Conservation (phyloP, 1,284 basidiomycete genomes). For the Apiotrichum mycotoxinovorans region DNA sequence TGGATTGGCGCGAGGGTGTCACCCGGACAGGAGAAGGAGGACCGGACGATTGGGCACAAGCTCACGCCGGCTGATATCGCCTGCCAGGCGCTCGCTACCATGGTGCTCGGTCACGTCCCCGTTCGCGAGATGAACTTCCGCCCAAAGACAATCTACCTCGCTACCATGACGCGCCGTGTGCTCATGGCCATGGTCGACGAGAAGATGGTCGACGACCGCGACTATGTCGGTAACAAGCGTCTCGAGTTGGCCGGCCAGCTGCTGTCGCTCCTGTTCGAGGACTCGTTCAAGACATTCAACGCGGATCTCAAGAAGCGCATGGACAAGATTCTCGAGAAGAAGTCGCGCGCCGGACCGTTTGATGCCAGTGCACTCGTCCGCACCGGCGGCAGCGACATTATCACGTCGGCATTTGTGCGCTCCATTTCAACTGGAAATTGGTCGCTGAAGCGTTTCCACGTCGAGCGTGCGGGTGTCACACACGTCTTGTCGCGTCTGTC, state of each 20-base stretch:
- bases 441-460: constrained; percentile 99
- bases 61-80: constrained; percentile 91
- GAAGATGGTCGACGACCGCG: constrained; percentile 96
- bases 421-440: constrained; percentile 99
- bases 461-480: constrained; percentile 98
- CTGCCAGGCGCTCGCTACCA: constrained; percentile 90
- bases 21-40: constrained; percentile 60
- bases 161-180: constrained; percentile 94
- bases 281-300: constrained; percentile 99
- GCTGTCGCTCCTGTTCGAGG: constrained; percentile 92
- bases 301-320: constrained; percentile 92
- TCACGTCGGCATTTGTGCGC: constrained; percentile 93
- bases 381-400: constrained; percentile 62
- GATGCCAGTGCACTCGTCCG: constrained; percentile 71
- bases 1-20: constrained; percentile 93
- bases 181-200: constrained; percentile 95
- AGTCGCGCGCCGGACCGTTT: constrained; percentile 89
- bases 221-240: constrained; percentile 99
- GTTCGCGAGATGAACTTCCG: constrained; percentile 87
- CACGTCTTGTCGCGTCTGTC: constrained; percentile 93
- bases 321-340: constrained; percentile 97
- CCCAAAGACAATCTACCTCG: constrained; percentile 94
- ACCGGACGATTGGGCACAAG: constrained; percentile 55
- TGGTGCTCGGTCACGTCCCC: constrained; percentile 94
- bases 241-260: constrained; percentile 96